Base-by-base conservation (phyloP, 108 stramenopile species). In the Cyclotella kingstonii region DNA sequence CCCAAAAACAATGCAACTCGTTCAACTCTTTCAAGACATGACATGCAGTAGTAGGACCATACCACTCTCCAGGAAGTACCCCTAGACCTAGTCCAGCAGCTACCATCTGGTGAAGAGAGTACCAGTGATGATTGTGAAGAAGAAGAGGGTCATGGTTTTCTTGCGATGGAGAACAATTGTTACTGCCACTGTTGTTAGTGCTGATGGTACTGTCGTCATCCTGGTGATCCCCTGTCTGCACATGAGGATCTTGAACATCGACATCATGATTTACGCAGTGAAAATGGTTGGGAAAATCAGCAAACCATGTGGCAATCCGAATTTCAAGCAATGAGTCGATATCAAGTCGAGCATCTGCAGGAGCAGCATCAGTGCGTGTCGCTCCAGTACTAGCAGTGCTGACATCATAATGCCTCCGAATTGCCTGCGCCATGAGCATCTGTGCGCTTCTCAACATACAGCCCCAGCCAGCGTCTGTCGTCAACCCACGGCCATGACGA, bases 381-480 rank as follows among this genome's bases (percentile, higher is more conserved):
- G n/a, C n/a, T n/a, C n/a, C n/a, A n/a, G n/a, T n/a, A n/a, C n/a
- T n/a, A n/a, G n/a, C n/a, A n/a, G n/a, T n/a, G n/a, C n/a, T n/a
- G n/a, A n/a, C n/a, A 44, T 80, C 75, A 69, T 70, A 91, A 63
- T 94, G 87, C 26, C 90, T 46, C 52, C 89, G 50, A 21, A 96
- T 61, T 0, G 85, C 84, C 44, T 96, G 87, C 6, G 76, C 86
- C 58, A 99, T 63, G 64, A 99, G 70, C 98, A 99, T 99, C 65
- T 98, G 97, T 0, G 98, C 96, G 30, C 84, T 81, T 33, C 98
- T 90, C 29, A 98, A 76, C 98, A 99, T 99, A 72, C 98, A 99
- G 11, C 98, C 98, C 97, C 97, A 99, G 19, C 98, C 98, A 27
- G 95, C 91, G 72, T 99, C 98, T 9, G 81, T 80, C 6, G 77